These are phyloP conservation scores for Cucumis cinereus DNA, from an alignment of 306 rosid genomes.

Conservation along the genomic window DNA sequence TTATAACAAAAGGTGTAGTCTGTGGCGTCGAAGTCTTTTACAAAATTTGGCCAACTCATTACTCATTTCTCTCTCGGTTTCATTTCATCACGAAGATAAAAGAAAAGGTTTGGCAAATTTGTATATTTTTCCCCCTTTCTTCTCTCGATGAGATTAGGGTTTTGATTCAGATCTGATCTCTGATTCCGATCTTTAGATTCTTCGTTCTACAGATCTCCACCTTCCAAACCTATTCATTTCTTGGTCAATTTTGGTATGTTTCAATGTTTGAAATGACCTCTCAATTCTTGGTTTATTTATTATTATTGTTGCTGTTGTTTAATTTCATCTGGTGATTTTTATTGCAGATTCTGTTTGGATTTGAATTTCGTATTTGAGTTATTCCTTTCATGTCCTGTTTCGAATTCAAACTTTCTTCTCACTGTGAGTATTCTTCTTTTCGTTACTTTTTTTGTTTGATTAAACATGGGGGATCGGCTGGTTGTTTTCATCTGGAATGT, in stretches of 20 bases:
- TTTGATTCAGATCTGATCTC: slow-evolving; percentile 51
- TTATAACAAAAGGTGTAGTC: not conserved
- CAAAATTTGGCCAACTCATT: slow-evolving; percentile 2
- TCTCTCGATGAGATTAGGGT: slow-evolving; percentile 22
- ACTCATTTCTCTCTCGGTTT: not conserved
- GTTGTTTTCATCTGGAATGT: not conserved
- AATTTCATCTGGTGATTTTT: slow-evolving; percentile 13
- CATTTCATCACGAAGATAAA: not conserved
- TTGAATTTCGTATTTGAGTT: slow-evolving; percentile 23
- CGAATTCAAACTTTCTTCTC: slow-evolving; percentile 44
- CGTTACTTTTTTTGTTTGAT: not conserved
- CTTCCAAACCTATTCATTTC: not conserved
- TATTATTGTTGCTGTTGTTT: not conserved
- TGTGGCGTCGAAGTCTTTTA: not conserved
- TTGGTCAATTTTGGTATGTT: slow-evolving; percentile 8
- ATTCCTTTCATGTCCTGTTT: slow-evolving; percentile 48
- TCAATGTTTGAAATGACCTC: not conserved
- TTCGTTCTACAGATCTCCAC: slow-evolving; percentile 24
- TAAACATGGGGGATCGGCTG: not conserved
- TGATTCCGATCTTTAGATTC: slow-evolving; percentile 8
- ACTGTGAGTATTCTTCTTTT: slow-evolving; percentile 33
- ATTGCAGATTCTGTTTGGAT: slow-evolving; percentile 22
- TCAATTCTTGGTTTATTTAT: not conserved
- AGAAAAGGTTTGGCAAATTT: not conserved
- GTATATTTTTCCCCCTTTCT: not conserved